Evolutionary conservation across 306 rosid species (phyloP), one percentile per base, ranked within the genome.

Genomic region (Elaeagnus macrophylla): DNA sequence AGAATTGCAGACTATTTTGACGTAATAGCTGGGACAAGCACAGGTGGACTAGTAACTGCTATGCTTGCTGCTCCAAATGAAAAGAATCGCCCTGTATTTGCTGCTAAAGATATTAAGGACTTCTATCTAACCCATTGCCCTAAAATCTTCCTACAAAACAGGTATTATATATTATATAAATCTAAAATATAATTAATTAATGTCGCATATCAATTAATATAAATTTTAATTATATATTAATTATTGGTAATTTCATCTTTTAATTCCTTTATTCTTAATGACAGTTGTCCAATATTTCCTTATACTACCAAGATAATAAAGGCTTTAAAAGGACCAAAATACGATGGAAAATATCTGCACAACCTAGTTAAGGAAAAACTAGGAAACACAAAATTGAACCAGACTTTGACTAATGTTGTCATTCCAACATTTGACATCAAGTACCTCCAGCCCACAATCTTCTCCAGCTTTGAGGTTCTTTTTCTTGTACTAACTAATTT

Each of bases 271-370:
- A 3, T 9, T 13, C 3, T 1, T 13, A 0, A 25, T 11, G 12
- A 1, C 75, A 75, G 84, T 9, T 52, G 25, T n/a, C 53, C 52
- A 10, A 1, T 74, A 20, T 20, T 74, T 55, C 62, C 67, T 10
- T 0, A 9, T 1, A 5, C 17, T 38, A 36, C 20, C 0, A 73
- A 62, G 59, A 25, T 71, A 5, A 7, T 73, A 47, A 73, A 54
- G 53, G 58, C 75, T 14, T 57, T 81, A 38, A 1, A 40, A 40
- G 97, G 97, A 47, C 95, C 95, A 7, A 89, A 80, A 61, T 89
- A 89, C 43, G 71, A 80, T 16, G 97, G 95, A 6, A 69, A 72
- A 38, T 82, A 89, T 61, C 83, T 89, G 1, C 94, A 77, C 36
- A 42, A 7, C 1, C 65, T 84, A 1, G 67, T 84, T 0, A 66